These are phyloP conservation scores for Stephanodiscus minutulus DNA, from an alignment of 108 stramenopile species.

Conservation along the genomic window DNA sequence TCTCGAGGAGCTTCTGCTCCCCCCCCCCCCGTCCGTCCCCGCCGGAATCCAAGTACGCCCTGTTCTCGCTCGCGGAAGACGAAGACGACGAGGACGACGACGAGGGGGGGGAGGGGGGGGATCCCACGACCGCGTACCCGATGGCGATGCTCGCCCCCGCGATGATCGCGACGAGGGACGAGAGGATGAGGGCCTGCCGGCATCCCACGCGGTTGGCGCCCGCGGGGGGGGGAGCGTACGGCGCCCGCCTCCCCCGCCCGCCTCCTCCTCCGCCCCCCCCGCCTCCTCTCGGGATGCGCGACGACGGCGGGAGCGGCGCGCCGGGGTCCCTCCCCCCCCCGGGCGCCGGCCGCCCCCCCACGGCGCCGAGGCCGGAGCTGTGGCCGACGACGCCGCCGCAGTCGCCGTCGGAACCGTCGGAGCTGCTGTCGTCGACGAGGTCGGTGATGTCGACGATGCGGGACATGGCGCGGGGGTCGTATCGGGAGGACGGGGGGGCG, in stretches of 20 bases:
- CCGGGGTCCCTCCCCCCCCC: too few relatives aligned
- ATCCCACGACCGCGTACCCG: slow-evolving; percentile 26
- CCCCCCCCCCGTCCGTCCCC: not conserved
- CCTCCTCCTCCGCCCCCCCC: slow-evolving; percentile 6
- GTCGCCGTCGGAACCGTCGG: slow-evolving; percentile 17
- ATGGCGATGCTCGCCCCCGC: slow-evolving; percentile 28
- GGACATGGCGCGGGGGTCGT: slow-evolving; percentile 39
- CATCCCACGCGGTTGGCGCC: not conserved
- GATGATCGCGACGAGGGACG: slow-evolving; percentile 19
- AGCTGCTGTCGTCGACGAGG: slow-evolving; percentile 27
- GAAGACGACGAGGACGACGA: not conserved
- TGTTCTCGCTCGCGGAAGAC: not conserved
- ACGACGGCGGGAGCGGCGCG: too few relatives aligned
- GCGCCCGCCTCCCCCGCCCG: slow-evolving; percentile 15
- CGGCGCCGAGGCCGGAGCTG: not conserved
- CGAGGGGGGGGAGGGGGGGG: not conserved
- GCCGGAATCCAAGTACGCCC: not conserved
- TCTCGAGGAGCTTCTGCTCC: slow-evolving; percentile 35
- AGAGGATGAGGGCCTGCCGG: slow-evolving; percentile 10
- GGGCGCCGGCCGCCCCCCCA: too few relatives aligned
- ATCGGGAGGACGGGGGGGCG: slow-evolving; percentile 15
- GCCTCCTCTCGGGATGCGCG: too few relatives aligned
- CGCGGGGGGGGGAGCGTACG: too few relatives aligned
- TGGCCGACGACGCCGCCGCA: slow-evolving; percentile 31
- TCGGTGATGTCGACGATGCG: slow-evolving; percentile 37